A percentile compares a stretch with the other conserved stretches of the same genome.
Conservation (phyloP, 2,329 filamentous ascomycete species). For the Sclerotinia nivalis region DNA sequence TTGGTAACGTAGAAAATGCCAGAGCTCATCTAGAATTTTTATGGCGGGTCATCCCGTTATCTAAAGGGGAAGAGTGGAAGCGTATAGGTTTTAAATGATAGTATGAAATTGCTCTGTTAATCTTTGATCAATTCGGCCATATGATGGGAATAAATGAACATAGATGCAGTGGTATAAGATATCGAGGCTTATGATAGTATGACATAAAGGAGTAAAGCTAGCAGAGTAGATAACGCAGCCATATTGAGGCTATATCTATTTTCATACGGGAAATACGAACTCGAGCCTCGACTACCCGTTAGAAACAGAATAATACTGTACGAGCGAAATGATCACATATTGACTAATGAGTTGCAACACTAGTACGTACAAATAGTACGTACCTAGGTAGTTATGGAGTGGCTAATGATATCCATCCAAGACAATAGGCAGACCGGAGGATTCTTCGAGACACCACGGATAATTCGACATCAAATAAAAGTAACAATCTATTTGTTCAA, state of each 20-base stretch:
- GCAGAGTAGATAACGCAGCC: background rate
- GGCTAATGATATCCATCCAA: conserved; percentile 11
- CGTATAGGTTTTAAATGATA: background rate
- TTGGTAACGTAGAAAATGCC: conserved; percentile 9
- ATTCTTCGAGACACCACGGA: background rate
- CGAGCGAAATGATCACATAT: background rate
- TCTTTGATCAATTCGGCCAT: conserved; percentile 4
- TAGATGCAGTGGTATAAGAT: background rate
- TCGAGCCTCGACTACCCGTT: background rate
- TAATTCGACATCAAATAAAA: background rate
- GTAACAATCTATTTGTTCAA: conserved; percentile 9
- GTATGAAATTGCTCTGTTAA: conserved; percentile 8
- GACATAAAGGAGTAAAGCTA: background rate
- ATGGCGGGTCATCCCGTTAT: conserved; percentile 23
- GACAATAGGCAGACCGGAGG: background rate
- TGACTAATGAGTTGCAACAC: background rate
- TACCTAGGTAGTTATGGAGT: background rate
- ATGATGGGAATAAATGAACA: background rate
- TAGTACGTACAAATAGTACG: conserved; percentile 4
- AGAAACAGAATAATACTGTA: background rate
- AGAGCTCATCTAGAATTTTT: conserved; percentile 19
- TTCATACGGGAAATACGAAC: conserved; percentile 12
- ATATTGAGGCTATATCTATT: background rate
- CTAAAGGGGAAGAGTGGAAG: conserved; percentile 1
- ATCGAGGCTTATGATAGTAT: background rate